Conservation (phyloP, 352 stramenopile genomes). For the Pythium dissotocum region DNA sequence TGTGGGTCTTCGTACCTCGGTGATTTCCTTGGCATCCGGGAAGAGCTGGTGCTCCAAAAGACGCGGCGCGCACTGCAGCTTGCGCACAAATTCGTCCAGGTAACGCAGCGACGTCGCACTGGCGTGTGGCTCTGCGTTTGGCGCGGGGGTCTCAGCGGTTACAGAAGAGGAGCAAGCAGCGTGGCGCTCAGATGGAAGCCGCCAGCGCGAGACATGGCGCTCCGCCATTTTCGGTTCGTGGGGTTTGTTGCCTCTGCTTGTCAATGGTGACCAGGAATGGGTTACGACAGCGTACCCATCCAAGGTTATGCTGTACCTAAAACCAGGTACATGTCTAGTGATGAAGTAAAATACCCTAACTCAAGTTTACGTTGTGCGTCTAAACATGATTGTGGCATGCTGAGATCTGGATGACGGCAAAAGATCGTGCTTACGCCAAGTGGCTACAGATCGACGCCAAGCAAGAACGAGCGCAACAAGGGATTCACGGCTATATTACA, state of each 20-base stretch:
- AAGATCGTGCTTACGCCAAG: conserved; percentile 1
- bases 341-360: neutral
- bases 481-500: neutral
- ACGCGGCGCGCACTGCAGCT: conserved; percentile 67
- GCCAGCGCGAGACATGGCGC: conserved; percentile 42
- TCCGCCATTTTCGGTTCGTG: conserved; percentile 16
- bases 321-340: neutral
- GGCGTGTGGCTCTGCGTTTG: neutral
- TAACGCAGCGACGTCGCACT: conserved; percentile 69
- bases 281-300: neutral
- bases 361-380: neutral
- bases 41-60: conserved; percentile 76
- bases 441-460: neutral
- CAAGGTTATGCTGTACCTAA: conserved; percentile 10
- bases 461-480: neutral
- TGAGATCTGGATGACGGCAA: conserved; percentile 1
- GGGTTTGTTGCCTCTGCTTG: neutral
- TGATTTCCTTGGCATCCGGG: conserved; percentile 83
- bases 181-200: conserved; percentile 15
- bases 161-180: neutral
- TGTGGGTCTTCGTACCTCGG: conserved; percentile 43
- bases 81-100: conserved; percentile 83
- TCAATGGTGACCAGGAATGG: conserved; percentile 4
- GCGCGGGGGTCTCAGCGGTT: neutral
- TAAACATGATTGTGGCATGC: neutral